Base-by-base conservation (phyloP, 225 moss, liverwort and hornwort species). In the Pseudisothecium myosuroides region DNA sequence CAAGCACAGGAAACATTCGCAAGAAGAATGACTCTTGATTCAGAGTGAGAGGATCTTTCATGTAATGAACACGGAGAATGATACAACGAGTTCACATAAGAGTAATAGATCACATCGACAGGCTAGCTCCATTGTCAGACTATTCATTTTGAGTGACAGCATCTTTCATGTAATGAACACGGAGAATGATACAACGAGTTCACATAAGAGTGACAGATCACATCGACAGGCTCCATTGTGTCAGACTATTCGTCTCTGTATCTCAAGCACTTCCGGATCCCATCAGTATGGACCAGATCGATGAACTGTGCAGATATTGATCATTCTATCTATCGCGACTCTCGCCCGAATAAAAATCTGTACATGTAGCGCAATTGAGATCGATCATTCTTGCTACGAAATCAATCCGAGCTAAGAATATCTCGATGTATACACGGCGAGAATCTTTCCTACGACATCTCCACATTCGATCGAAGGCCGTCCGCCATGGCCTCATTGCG, bases 351-450 rank as follows among this genome's bases (percentile, higher is more conserved):
- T 60, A 68, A 85, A 82, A 90, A 90, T 90, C 92, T 92, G 82
- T 92, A 92, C 92, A 92, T 10, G 63, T 64, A 55, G 77, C 69
- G 90, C 88, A 80, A 73, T 58, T 45, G 78, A 61, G 78, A 82
- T 27, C 39, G 78, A 82, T 27, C 39, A 37, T 28, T 61, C 85
- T 72, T 73, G 62, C 85, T 26, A 32, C 31, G 69, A 64, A 47
- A 34, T 50, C 13, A 13, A 50, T 5, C 16, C 39, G 76, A 89
- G 69, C 88, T 69, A 82, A 86, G 62, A 82, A 49, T 49, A 49
- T 49, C 49, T 56, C 55, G 27, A 60, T 10, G 45, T 14, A 76
- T 36, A 74, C 29, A 88, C 76, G 49, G 41, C 60, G 24, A 69
- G 28, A 34, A 43, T 54, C 85, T 45, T 76, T 18, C 8, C 7